Percentiles rank a stretch among this genome's conserved stretches.
phyloP scores from a whole-genome alignment of 2,329 filamentous ascomycete genomes.

The Sclerotinia sclerotiorum region DNA sequence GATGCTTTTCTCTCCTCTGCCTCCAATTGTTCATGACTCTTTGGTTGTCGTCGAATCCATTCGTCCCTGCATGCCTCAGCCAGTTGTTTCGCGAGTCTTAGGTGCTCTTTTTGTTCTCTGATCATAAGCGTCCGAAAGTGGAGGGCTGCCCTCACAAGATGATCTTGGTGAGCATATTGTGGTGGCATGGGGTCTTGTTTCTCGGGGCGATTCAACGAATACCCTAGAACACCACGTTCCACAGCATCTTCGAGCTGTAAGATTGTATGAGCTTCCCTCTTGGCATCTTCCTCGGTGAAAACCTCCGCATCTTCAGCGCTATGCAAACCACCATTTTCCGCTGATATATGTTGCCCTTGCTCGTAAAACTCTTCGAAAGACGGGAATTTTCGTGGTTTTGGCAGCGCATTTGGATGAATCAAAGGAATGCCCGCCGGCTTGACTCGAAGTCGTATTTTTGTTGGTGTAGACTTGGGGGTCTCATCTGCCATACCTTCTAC shows the following conservation, averaged over 20 bases:
- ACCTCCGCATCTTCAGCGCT: slow-evolving; percentile 55
- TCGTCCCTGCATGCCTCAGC: slow-evolving; percentile 76
- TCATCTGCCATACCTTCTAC: slow-evolving; percentile 29
- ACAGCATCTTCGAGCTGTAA: slow-evolving; percentile 70
- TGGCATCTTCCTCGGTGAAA: slow-evolving; percentile 62
- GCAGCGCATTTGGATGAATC: slow-evolving; percentile 59
- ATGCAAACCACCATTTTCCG: slow-evolving; percentile 58
- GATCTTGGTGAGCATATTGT: slow-evolving; percentile 86
- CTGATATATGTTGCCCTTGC: slow-evolving; percentile 51
- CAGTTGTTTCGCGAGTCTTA: slow-evolving; percentile 71
- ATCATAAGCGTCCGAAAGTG: slow-evolving; percentile 80
- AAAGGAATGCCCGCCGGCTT: slow-evolving; percentile 54
- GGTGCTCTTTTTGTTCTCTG: slow-evolving; percentile 76
- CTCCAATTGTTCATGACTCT: slow-evolving; percentile 77
- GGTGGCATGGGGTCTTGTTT: slow-evolving; percentile 68
- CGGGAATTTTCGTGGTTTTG: slow-evolving; percentile 51
- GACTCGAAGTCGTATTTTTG: slow-evolving; percentile 53
- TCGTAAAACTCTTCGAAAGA: slow-evolving; percentile 60
- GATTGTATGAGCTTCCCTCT: slow-evolving; percentile 68
- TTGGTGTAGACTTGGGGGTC: slow-evolving; percentile 38
- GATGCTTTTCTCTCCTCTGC: slow-evolving; percentile 71
- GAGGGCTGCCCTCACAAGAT: slow-evolving; percentile 74
- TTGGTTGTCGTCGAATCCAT: slow-evolving; percentile 72
- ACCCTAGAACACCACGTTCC: slow-evolving; percentile 71
- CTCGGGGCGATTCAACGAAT: slow-evolving; percentile 70